A percentile compares a stretch with the other conserved stretches of the same genome.
Evolutionary conservation across 441 rosid genomes (phyloP).

Genomic region (Hypseocharis bilobata): DNA sequence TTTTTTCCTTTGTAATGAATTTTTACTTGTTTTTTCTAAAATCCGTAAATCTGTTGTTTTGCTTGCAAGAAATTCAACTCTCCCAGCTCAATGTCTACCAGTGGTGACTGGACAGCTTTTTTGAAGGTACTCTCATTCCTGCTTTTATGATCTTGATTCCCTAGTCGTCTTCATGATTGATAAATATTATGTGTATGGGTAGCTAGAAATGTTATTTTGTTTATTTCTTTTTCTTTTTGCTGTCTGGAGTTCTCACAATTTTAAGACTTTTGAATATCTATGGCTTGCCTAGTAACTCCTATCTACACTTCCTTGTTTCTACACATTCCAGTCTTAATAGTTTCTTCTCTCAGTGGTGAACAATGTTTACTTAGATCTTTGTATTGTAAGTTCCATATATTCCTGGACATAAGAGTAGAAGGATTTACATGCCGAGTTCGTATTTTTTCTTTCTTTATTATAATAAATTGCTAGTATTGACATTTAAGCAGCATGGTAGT

Average conservation of each 20-base stretch:
- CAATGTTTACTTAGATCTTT: too few relatives aligned
- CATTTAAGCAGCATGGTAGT: background rate
- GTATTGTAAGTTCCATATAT: too few relatives aligned
- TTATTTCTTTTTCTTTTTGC: background rate
- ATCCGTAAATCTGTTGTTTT: slow-evolving; percentile 10
- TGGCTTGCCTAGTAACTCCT: background rate
- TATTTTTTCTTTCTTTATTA: too few relatives aligned
- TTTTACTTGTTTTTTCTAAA: slow-evolving; percentile 1
- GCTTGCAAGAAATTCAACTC: slow-evolving; percentile 75
- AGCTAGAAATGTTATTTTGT: background rate
- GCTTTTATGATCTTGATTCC: slow-evolving; percentile 15
- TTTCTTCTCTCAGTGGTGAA: too few relatives aligned
- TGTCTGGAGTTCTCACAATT: background rate
- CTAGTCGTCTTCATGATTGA: background rate
- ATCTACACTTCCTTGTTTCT: background rate
- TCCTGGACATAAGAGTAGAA: too few relatives aligned
- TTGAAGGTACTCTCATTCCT: slow-evolving; percentile 48
- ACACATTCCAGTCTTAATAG: background rate
- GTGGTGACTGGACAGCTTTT: slow-evolving; percentile 79
- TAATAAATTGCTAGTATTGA: background rate
- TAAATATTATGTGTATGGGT: background rate
- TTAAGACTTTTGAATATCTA: background rate
- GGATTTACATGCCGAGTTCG: too few relatives aligned
- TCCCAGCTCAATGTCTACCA: slow-evolving; percentile 63
- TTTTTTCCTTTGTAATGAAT: background rate